Percentiles rank a stretch among this genome's conserved stretches.
Evolutionary conservation across 495 filamentous ascomycete species (phyloP).

Genomic region (Aspergillus bertholletiae): DNA sequence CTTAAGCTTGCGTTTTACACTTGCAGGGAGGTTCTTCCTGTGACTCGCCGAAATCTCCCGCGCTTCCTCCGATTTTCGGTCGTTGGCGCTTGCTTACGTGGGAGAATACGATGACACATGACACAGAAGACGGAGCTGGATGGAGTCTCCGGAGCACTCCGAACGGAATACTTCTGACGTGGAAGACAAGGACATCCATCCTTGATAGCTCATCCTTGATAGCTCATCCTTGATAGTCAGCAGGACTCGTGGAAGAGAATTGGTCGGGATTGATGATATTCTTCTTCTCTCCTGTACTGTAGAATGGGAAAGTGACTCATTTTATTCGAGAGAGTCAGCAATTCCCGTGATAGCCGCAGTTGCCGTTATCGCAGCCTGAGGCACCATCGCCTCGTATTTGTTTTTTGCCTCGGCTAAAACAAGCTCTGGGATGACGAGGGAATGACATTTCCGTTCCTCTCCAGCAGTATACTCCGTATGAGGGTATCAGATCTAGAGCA

Average conservation of each 20-base stretch:
- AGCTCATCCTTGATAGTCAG: too few relatives aligned
- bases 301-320: neutral
- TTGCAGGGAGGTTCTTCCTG: neutral
- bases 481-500: too few relatives aligned
- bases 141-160: too few relatives aligned
- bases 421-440: neutral
- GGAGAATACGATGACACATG: too few relatives aligned
- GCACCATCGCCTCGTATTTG: neutral
- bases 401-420: neutral
- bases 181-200: too few relatives aligned
- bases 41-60: neutral
- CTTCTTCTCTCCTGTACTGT: neutral
- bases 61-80: neutral
- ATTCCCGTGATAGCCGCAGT: neutral
- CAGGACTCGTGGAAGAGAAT: too few relatives aligned
- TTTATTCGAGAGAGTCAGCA: neutral
- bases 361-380: neutral
- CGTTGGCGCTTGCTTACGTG: neutral
- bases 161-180: too few relatives aligned
- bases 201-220: too few relatives aligned
- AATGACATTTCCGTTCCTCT: too few relatives aligned
- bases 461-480: too few relatives aligned
- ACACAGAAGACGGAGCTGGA: too few relatives aligned
- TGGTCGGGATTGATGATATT: neutral
- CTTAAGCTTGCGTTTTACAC: conserved; percentile 2